Base-by-base conservation (phyloP, 345 rosid species). In the Linum tenue region DNA sequence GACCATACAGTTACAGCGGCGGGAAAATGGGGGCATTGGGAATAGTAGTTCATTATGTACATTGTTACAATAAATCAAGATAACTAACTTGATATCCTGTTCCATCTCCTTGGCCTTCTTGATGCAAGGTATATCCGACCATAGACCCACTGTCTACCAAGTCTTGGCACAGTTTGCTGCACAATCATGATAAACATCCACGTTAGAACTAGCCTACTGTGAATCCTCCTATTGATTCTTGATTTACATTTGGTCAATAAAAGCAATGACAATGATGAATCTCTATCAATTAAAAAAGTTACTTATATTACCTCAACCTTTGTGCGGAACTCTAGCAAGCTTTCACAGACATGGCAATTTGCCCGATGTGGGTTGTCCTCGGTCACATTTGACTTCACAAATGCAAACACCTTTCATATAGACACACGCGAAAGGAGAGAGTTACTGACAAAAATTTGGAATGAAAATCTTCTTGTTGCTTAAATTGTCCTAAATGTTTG, bases 81-180 rank as follows among this genome's bases (percentile, higher is more conserved):
- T 5, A 39, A 2, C 16, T 17, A 5, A 5, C 10, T 65, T 37
- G 6, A 67, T 64, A 39, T 53, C 67, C 68, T 75, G 80, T 73
- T 70, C 75, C 58, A 69, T 73, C 77, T 79, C 60, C 78, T 84
- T 4, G 74, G 79, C 71, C 86, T 82, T 69, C 86, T 75, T 6
- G 94, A 85, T 51, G 90, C 87, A 15, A 88, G 98, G 78, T 90
- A 90, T 70, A 90, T 75, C 14, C 95, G 90, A 22, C 98, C 98
- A 62, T 88, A 77, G 31, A 90, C 92, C 98, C 97, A 92, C 63
- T 71, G 80, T 72, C 97, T 80, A 37, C 97, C 89, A 8, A 80
- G 68, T 56, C 7, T 77, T 0, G 95, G 86, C 35, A 43, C 64
- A 2, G 84, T 79, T 81, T 84, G 80, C 96, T 90, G 94, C 76